Conservation (phyloP, 495 filamentous ascomycete genomes). For the Chaetomium cochliodes region DNA sequence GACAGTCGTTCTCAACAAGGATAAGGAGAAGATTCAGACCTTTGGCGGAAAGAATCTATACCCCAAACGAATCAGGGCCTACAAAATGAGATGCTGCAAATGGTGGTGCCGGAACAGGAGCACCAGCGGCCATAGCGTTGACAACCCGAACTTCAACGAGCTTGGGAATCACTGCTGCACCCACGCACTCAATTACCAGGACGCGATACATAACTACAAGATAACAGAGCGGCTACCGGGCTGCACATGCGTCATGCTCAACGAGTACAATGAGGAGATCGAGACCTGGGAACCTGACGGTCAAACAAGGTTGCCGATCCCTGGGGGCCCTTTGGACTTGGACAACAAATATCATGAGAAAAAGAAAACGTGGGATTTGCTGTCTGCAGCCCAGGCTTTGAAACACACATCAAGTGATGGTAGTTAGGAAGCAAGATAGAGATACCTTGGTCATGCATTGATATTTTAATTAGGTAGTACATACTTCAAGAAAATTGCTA, state of each 20-base stretch:
- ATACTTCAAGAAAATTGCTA: no score
- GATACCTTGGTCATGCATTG: no score
- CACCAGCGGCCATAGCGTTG: not conserved
- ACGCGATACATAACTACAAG: not conserved
- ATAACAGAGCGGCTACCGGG: not conserved
- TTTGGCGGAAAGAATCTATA: conserved; percentile 1
- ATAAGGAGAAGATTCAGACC: not conserved
- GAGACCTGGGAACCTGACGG: not conserved
- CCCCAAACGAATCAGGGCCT: not conserved
- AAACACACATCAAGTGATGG: no score
- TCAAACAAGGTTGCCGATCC: not conserved
- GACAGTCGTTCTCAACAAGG: conserved; percentile 1
- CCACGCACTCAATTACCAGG: not conserved
- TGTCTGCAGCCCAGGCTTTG: not conserved
- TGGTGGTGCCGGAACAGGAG: not conserved
- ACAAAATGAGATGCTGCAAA: not conserved
- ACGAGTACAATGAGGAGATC: not conserved
- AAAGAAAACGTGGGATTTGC: not conserved
- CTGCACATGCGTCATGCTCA: conserved; percentile 6
- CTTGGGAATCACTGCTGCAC: not conserved
- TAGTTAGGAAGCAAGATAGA: no score
- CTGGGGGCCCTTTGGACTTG: not conserved
- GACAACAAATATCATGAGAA: not conserved
- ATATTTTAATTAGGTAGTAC: no score
- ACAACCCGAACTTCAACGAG: not conserved